Conservation (phyloP, 441 rosid species). For the Erodium texanum region DNA sequence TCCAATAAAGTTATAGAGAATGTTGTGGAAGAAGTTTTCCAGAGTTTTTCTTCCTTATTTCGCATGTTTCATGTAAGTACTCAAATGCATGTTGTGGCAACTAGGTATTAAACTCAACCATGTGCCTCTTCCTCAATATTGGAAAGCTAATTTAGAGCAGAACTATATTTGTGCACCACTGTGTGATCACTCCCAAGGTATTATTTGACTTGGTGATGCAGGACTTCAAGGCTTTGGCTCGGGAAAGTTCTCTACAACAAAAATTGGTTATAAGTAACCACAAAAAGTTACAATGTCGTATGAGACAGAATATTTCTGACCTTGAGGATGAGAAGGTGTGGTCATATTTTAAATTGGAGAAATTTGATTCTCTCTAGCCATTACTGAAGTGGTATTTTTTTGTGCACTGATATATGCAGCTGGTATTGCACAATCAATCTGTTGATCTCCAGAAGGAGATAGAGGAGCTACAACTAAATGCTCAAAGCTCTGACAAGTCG, state of each 20-base stretch:
- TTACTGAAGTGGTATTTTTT: conserved; percentile 4
- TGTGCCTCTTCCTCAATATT: neutral
- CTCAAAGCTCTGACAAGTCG: conserved; percentile 41
- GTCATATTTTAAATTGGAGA: neutral
- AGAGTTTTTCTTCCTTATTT: conserved; percentile 35
- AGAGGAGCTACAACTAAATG: conserved; percentile 36
- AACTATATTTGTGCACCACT: neutral
- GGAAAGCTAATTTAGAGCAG: neutral
- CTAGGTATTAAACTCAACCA: neutral
- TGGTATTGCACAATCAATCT: conserved; percentile 34
- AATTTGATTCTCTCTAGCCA: neutral
- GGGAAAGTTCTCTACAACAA: conserved; percentile 42
- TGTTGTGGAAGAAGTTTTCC: conserved; percentile 54
- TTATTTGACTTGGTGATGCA: conserved; percentile 24
- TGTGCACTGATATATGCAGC: conserved; percentile 30
- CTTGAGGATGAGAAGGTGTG: conserved; percentile 66
- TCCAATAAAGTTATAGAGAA: conserved; percentile 37
- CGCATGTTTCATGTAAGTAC: conserved; percentile 50
- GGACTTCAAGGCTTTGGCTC: conserved; percentile 48
- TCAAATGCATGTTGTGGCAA: conserved; percentile 8
- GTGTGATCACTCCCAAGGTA: conserved; percentile 11
- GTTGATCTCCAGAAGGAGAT: conserved; percentile 44
- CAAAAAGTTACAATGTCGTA: conserved; percentile 30
- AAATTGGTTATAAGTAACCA: conserved; percentile 32
- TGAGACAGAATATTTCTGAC: conserved; percentile 41